Percentiles rank a stretch among this genome's conserved stretches.
Conservation (phyloP, 2,329 filamentous ascomycete species). For the Chalara sp. region DNA sequence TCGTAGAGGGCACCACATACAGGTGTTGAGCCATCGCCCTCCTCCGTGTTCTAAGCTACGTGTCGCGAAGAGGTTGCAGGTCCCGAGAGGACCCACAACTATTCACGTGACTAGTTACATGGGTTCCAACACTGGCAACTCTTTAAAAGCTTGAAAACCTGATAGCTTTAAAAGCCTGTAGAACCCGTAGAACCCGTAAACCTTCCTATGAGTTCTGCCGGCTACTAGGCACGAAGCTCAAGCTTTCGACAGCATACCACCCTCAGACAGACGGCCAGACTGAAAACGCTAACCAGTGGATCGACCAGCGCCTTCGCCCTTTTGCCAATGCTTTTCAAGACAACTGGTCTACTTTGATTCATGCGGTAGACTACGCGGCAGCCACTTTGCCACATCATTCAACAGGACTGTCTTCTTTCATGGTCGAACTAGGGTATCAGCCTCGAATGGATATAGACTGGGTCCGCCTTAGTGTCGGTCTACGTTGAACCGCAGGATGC, state of each 20-base stretch:
- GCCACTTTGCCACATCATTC: neutral
- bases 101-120: no score
- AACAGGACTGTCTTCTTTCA: neutral
- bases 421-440: neutral
- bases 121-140: no score
- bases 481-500: neutral
- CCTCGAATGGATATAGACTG: neutral
- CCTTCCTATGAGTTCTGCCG: neutral
- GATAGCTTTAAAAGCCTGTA: no score
- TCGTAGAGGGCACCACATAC: no score
- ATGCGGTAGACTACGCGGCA: neutral
- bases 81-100: no score
- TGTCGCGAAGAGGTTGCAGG: no score
- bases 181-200: no score
- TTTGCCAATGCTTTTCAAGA: neutral
- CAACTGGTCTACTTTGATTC: neutral
- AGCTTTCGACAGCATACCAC: neutral
- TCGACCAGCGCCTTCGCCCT: neutral
- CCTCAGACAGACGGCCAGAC: neutral
- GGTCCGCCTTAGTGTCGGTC: neutral
- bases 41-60: no score
- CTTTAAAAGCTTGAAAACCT: no score
- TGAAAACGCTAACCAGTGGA: neutral
- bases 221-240: neutral
- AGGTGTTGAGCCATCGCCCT: no score